A percentile compares a stretch with the other conserved stretches of the same genome.
Evolutionary conservation across 1,139 yeast genomes (phyloP).

Genomic region (Kluyveromyces sp.): DNA sequence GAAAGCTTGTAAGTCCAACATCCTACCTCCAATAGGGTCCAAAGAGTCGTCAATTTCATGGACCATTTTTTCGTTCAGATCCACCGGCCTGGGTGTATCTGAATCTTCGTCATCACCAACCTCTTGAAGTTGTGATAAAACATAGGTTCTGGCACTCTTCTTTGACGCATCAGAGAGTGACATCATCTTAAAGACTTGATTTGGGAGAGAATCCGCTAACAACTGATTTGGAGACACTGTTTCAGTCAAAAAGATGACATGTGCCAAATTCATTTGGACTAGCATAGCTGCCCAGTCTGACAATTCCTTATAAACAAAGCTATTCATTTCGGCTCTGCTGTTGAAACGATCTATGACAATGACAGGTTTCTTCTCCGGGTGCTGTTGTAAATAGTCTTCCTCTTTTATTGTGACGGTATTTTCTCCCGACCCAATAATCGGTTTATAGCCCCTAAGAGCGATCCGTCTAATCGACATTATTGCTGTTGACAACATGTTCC

Average conservation of each 20-base stretch:
- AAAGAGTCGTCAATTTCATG: constrained; percentile 48
- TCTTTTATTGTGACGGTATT: constrained; percentile 44
- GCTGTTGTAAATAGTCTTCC: constrained; percentile 76
- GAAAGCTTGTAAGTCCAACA: constrained; percentile 88
- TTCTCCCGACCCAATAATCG: constrained; percentile 28
- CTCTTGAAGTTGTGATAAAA: constrained; percentile 47
- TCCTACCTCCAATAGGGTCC: constrained; percentile 84
- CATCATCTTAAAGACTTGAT: constrained; percentile 73
- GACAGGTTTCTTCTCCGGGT: constrained; percentile 84
- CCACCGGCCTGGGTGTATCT: constrained; percentile 16
- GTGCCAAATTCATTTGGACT: constrained; percentile 74
- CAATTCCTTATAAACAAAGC: constrained; percentile 64
- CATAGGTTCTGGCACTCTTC: constrained; percentile 64
- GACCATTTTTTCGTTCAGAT: constrained; percentile 16
- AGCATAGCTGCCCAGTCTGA: constrained; percentile 87
- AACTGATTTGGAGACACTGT: constrained; percentile 73
- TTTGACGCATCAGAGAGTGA: constrained; percentile 76
- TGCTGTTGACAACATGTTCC: constrained; percentile 71
- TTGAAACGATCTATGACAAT: constrained; percentile 72
- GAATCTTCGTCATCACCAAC: constrained; percentile 15
- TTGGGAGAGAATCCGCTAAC: constrained; percentile 68
- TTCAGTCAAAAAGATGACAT: constrained; percentile 79
- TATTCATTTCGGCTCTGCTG: constrained; percentile 53
- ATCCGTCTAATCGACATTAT: constrained; percentile 65
- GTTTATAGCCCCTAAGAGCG: constrained; percentile 44